Percentiles rank a stretch among this genome's conserved stretches.
phyloP scores from a whole-genome alignment of 257 asterid genomes.

The Salvia miltiorrhiza region DNA sequence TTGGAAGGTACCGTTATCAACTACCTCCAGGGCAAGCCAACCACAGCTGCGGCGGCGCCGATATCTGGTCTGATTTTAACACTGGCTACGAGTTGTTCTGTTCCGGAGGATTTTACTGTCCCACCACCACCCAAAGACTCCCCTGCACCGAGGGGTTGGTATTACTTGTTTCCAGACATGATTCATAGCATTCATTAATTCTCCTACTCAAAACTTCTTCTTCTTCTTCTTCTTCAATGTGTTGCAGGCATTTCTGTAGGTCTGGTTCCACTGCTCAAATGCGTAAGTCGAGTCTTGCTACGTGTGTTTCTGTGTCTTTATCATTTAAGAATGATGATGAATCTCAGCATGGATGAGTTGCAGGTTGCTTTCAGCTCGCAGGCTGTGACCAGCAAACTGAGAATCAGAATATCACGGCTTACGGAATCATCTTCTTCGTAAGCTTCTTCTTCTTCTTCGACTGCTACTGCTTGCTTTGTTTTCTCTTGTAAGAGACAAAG shows the following conservation, averaged over 20 bases:
- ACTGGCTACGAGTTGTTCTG: conserved; percentile 71
- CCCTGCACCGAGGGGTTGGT: conserved; percentile 84
- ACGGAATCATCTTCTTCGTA: conserved; percentile 87
- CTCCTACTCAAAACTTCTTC: conserved; percentile 7
- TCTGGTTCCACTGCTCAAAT: conserved; percentile 81
- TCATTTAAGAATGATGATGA: conserved; percentile 3
- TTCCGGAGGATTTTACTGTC: conserved; percentile 87
- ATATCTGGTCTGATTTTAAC: conserved; percentile 79
- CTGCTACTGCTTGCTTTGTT: neutral
- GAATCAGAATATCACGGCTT: conserved; percentile 90
- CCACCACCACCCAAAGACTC: conserved; percentile 55
- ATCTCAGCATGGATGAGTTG: conserved; percentile 22
- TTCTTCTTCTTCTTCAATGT: conserved; percentile 1
- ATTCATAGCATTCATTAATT: too few species aligned
- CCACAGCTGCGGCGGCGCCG: conserved; percentile 94
- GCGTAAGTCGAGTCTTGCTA: conserved; percentile 41
- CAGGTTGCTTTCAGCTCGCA: conserved; percentile 82
- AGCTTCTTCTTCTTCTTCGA: conserved; percentile 28
- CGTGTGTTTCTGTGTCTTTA: too few species aligned
- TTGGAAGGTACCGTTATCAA: conserved; percentile 77
- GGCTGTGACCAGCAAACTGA: conserved; percentile 62
- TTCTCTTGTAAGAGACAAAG: neutral
- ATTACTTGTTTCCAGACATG: conserved; percentile 12
- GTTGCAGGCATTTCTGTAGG: conserved; percentile 80
- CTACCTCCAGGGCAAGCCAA: conserved; percentile 82